Base-by-base conservation (phyloP, 1,284 basidiomycete species). In the Trichosporon asahii region DNA sequence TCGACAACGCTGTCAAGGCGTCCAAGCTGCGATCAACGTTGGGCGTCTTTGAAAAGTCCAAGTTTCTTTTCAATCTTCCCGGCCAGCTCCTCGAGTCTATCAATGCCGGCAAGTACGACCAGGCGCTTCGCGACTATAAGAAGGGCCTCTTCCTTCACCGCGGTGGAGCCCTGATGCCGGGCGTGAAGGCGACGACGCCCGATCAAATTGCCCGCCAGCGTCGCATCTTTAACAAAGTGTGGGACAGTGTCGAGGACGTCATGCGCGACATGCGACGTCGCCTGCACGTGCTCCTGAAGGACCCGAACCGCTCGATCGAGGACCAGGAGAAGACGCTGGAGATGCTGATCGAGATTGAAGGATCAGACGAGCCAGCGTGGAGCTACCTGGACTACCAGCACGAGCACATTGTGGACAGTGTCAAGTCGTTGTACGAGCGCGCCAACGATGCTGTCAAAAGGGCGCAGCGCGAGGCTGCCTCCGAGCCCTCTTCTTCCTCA, bases 31-130 rank as follows among this genome's bases (percentile, higher is more conserved):
- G 94, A 29, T 93, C 91, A 0, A 98, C 97, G 0, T 88, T 99
- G 14, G 91, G 93, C 53, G 94, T 99, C 7, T 98, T 99, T 76
- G 96, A 99, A 76, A 89, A 95, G 64, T 95, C 93, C 69, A 97
- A 95, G 77, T 99, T 98, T 87, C 94, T 99, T 82, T 99, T 99
- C 88, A 98, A 98, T 79, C 87, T 99, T 23, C 96, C 97, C 0
- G 91, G 92, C 25, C 90, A 91, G 60, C 88, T 99, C n/a, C 88
- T 92, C 27, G 96, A 97, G 80, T 91, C 88, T 21, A 92, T 99
- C n/a, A 61, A 61, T 7, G 68, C 68, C 49, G 93, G 93, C 11
- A 91, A 92, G 70, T 98, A 96, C 79, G 97, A 99, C 74, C 89
- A 91, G 49, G 95, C 95, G 0, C 86, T 99, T 77, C 89, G 95